phyloP scores from a whole-genome alignment of 2,329 filamentous ascomycete genomes.

The Cryphonectria radicalis region DNA sequence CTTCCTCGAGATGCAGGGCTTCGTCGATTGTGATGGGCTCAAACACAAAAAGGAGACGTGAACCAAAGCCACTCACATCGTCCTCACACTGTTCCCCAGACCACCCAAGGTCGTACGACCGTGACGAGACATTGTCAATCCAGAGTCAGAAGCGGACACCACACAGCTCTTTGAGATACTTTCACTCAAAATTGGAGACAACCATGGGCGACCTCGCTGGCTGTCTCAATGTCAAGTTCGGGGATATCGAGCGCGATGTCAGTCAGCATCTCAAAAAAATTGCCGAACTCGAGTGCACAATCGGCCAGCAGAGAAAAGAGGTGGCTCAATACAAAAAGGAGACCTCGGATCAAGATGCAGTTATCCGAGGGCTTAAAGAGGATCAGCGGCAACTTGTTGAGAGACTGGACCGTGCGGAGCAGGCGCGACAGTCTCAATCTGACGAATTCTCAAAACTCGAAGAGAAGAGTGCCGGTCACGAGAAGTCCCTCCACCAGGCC shows the following conservation, averaged over 20 bases:
- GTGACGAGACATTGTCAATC: slow-evolving; percentile 13
- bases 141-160: neutral
- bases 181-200: neutral
- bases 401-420: slow-evolving; percentile 35
- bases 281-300: slow-evolving; percentile 11
- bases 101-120: neutral
- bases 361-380: slow-evolving; percentile 33
- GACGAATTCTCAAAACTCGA: slow-evolving; percentile 38
- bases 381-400: slow-evolving; percentile 34
- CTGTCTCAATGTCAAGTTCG: slow-evolving; percentile 16
- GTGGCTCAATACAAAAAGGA: slow-evolving; percentile 17
- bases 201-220: slow-evolving; percentile 16
- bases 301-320: slow-evolving; percentile 11
- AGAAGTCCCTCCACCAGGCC: slow-evolving; percentile 48
- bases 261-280: slow-evolving; percentile 15
- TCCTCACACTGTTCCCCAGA: neutral
- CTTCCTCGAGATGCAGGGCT: slow-evolving; percentile 10
- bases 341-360: neutral
- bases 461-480: slow-evolving; percentile 43
- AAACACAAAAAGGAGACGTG: slow-evolving; percentile 20
- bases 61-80: neutral
- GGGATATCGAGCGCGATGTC: slow-evolving; percentile 6
- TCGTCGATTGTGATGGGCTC: slow-evolving; percentile 19
- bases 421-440: slow-evolving; percentile 37
- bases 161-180: slow-evolving; percentile 1